Evolutionary conservation across 2,329 filamentous ascomycete genomes (phyloP).

Genomic region (Sordariomycetes sp.): DNA sequence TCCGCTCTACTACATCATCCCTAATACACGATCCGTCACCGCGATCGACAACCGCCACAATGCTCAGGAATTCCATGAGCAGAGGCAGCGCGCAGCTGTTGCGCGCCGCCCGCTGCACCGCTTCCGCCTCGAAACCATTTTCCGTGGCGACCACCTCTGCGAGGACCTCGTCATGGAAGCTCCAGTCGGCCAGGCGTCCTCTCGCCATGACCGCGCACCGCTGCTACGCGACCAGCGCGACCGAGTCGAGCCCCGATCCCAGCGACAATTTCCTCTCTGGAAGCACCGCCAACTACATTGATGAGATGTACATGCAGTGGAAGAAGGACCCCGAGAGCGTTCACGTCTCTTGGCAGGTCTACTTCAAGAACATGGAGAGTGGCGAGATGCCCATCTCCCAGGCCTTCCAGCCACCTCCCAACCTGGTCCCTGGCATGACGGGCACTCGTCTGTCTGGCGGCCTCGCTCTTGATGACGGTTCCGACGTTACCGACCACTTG

Average conservation of each 20-base stretch:
- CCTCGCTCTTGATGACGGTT: conserved; percentile 57
- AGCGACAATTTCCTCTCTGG: conserved; percentile 96
- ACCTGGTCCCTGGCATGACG: conserved; percentile 73
- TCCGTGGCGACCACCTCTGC: conserved; percentile 31
- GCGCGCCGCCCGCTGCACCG: conserved; percentile 39
- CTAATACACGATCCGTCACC: conserved; percentile 2
- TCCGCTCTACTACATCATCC: neutral
- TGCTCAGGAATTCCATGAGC: conserved; percentile 63
- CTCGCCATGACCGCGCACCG: conserved; percentile 40
- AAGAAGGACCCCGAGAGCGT: conserved; percentile 89
- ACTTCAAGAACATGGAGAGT: conserved; percentile 99
- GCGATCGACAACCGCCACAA: conserved; percentile 33
- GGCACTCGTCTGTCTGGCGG: conserved; percentile 67
- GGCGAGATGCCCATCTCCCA: conserved; percentile 97
- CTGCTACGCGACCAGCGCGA: conserved; percentile 43
- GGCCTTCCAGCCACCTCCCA: conserved; percentile 93
- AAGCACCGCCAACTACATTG: conserved; percentile 97
- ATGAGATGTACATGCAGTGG: conserved; percentile 99
- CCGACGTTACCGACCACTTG: conserved; percentile 88
- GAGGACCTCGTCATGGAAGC: conserved; percentile 32
- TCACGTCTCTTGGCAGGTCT: conserved; percentile 97
- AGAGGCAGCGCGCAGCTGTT: conserved; percentile 57
- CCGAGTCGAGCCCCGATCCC: conserved; percentile 56
- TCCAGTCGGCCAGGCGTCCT: conserved; percentile 36
- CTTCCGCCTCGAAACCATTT: conserved; percentile 23